Evolutionary conservation across 2,329 filamentous ascomycete species (phyloP).

Genomic region (Fusarium fujikuroi): DNA sequence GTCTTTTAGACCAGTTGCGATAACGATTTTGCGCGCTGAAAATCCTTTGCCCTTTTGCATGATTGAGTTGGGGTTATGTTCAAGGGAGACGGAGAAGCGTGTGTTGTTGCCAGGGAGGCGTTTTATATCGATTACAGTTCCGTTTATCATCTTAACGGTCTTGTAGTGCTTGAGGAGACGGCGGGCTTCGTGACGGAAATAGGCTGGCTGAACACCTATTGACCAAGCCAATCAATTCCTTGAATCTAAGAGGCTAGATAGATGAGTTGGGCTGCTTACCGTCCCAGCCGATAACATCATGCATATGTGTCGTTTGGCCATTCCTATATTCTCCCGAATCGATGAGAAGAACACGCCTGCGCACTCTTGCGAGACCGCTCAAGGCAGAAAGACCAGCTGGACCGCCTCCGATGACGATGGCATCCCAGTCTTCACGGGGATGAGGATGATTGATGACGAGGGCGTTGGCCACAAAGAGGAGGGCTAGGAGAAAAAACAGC

Average conservation of each 20-base stretch:
- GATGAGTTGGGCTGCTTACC: conserved; percentile 51
- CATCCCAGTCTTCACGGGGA: conserved; percentile 60
- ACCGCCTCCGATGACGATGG: conserved; percentile 67
- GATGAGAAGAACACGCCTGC: conserved; percentile 64
- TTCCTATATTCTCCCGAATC: conserved; percentile 70
- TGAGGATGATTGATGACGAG: rapidly evolving
- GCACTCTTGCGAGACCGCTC: conserved; percentile 68
- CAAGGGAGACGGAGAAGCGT: conserved; percentile 55
- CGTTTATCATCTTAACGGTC: conserved; percentile 62
- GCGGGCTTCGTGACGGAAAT: conserved; percentile 65
- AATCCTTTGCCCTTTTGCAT: too few species aligned
- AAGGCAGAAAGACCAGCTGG: conserved; percentile 64
- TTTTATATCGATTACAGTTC: conserved; percentile 60
- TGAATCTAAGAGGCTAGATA: rapidly evolving
- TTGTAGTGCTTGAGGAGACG: conserved; percentile 62
- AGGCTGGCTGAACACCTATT: conserved; percentile 64
- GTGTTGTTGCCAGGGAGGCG: conserved; percentile 52
- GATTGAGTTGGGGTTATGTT: neutral
- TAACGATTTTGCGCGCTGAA: conserved; percentile 63
- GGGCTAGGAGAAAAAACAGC: conserved; percentile 3
- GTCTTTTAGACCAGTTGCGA: conserved; percentile 68
- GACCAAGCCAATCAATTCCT: neutral
- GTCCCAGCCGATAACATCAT: conserved; percentile 70
- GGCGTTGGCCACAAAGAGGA: conserved; percentile 17
- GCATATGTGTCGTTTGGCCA: conserved; percentile 65